Conservation (phyloP, 345 rosid genomes). For the Eucalyptus camaldulensis region DNA sequence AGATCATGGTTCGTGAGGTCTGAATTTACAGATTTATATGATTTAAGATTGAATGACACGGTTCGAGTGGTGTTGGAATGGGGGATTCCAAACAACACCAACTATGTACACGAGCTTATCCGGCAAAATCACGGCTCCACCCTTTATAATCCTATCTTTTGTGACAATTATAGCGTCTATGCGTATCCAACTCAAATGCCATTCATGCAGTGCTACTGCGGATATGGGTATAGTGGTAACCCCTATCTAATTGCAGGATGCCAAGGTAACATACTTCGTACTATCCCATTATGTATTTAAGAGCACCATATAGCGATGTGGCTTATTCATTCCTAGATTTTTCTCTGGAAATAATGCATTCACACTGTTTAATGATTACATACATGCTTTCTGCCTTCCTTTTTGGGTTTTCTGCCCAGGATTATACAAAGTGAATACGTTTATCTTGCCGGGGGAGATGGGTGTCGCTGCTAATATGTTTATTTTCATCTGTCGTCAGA, state of each 20-base stretch:
- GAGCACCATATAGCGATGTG: not conserved
- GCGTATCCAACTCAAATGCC: not conserved
- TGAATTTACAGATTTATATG: not conserved
- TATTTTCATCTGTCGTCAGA: not conserved
- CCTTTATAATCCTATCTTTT: rapidly evolving
- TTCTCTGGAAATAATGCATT: not conserved
- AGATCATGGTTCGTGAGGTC: not conserved
- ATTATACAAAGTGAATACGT: not conserved
- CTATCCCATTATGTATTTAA: not conserved
- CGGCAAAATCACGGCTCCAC: not conserved
- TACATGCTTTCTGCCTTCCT: not conserved
- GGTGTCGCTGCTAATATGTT: not conserved
- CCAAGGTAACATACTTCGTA: not conserved
- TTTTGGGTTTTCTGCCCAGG: not conserved
- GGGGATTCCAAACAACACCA: not conserved
- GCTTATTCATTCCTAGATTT: not conserved
- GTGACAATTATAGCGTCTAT: not conserved
- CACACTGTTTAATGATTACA: not conserved
- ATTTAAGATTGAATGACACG: not conserved
- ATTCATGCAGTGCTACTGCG: rapidly evolving
- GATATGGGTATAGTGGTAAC: not conserved
- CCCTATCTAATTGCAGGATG: not conserved
- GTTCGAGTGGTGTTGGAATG: not conserved
- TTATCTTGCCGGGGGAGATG: not conserved
- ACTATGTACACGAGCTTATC: not conserved